These are phyloP conservation scores for Aegilops tauschii DNA, from an alignment of 176 grass and related monocot genomes.

Conservation along the genomic window DNA sequence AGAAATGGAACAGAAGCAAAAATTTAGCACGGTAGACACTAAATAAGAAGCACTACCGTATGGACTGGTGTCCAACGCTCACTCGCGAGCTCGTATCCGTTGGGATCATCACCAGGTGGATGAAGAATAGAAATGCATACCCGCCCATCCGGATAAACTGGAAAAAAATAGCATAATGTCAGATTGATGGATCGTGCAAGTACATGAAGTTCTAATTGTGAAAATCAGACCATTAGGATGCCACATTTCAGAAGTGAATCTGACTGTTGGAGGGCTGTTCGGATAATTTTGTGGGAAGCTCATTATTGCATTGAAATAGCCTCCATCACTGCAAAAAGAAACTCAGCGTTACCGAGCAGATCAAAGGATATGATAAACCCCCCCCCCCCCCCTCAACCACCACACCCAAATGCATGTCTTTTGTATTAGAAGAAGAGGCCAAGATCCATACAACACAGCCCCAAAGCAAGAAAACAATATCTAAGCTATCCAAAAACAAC, in stretches of 20 bases:
- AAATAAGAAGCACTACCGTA: conserved; percentile 51
- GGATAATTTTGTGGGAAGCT: conserved; percentile 93
- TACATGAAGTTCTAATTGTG: conserved; percentile 4
- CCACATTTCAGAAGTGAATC: conserved; percentile 99
- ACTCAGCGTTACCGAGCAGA: not conserved
- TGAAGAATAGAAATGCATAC: conserved; percentile 99
- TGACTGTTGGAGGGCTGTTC: conserved; percentile 88
- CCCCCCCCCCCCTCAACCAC: too few species aligned
- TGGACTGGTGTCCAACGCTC: conserved; percentile 98
- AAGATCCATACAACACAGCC: not conserved
- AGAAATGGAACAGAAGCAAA: not conserved
- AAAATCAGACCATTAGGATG: conserved; percentile 90
- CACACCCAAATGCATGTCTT: not conserved
- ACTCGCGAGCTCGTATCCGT: conserved; percentile 88
- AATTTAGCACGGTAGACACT: not conserved
- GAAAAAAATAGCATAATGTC: conserved; percentile 11
- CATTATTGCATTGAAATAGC: conserved; percentile 95
- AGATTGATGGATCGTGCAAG: not conserved
- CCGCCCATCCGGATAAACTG: conserved; percentile 86
- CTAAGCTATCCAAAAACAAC: not conserved
- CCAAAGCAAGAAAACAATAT: not conserved
- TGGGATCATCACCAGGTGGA: conserved; percentile 94
- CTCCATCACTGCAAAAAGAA: conserved; percentile 74
- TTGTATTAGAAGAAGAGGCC: not conserved
- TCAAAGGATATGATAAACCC: not conserved